These are phyloP conservation scores for Dendrocalamus latiflorus DNA, from an alignment of 202 grass and related monocot species.

Conservation along the genomic window DNA sequence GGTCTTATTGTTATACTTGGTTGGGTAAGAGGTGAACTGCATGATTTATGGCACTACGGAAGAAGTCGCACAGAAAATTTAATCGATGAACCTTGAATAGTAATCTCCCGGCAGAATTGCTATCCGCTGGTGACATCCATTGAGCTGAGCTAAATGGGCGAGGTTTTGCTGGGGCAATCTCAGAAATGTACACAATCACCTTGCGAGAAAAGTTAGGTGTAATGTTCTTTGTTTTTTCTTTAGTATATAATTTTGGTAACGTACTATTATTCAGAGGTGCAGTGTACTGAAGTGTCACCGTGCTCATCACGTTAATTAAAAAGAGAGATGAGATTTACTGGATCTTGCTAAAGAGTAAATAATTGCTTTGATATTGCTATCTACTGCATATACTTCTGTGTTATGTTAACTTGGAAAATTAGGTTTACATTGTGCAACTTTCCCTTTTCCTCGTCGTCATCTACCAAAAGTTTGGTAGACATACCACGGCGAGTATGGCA, in stretches of 20 bases:
- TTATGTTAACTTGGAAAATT: no score
- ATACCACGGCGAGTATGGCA: no score
- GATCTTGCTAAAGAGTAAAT: no score
- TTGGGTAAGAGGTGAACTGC: constrained; percentile 74
- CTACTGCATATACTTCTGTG: no score
- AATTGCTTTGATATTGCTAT: no score
- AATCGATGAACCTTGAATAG: constrained; percentile 39
- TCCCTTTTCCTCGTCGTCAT: no score
- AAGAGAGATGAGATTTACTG: no score
- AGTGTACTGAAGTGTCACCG: background rate
- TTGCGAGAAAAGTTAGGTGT: background rate
- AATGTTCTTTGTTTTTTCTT: background rate
- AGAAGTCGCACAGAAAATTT: constrained; percentile 37
- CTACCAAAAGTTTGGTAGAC: no score
- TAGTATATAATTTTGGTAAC: background rate
- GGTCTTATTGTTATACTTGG: constrained; percentile 71
- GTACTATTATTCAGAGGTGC: background rate
- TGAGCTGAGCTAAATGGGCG: background rate
- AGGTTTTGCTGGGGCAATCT: background rate
- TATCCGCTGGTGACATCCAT: background rate
- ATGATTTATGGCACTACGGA: constrained; percentile 82
- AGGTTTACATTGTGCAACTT: no score
- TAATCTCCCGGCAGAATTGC: background rate
- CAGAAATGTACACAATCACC: background rate
- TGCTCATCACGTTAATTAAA: background rate